A percentile compares a stretch with the other conserved stretches of the same genome.
phyloP scores from a whole-genome alignment of 768 basidiomycete species.

The Sarcodon aspratus region DNA sequence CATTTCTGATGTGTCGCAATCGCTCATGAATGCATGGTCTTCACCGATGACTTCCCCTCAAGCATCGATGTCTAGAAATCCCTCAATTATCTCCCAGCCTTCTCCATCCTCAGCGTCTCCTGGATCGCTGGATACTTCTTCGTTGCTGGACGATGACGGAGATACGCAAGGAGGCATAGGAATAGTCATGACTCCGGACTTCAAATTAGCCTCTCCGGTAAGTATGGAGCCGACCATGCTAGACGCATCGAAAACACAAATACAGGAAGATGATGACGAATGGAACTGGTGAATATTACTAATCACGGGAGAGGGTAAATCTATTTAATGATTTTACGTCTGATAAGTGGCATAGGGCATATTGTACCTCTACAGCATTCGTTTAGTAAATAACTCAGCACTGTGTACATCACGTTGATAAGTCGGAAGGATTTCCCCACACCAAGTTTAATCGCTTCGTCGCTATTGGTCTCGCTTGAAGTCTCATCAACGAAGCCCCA shows the following conservation, averaged over 20 bases:
- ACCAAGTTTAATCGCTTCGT: no score
- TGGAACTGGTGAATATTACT: constrained; percentile 42
- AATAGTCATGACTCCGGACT: constrained; percentile 22
- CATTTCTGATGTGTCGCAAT: constrained; percentile 52
- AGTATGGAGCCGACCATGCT: constrained; percentile 3
- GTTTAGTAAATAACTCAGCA: no score
- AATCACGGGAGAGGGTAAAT: no score
- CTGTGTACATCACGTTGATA: no score
- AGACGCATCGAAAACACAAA: constrained; percentile 1
- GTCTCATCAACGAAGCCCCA: no score
- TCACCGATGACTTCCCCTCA: constrained; percentile 18
- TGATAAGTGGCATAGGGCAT: no score
- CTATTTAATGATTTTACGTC: no score
- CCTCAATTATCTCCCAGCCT: constrained; percentile 8
- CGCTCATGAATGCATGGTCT: constrained; percentile 36
- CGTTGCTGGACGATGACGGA: constrained; percentile 32
- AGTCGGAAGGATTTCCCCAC: no score
- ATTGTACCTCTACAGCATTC: no score
- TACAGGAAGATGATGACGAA: constrained; percentile 35
- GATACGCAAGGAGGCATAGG: constrained; percentile 14
- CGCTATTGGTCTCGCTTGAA: no score
- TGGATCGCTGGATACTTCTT: constrained; percentile 6
- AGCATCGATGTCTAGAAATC: background rate
- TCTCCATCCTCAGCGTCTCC: constrained; percentile 13
- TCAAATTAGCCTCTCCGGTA: constrained; percentile 10